Conservation (phyloP, 305 asterid genomes). For the Rubia tinctorum region DNA sequence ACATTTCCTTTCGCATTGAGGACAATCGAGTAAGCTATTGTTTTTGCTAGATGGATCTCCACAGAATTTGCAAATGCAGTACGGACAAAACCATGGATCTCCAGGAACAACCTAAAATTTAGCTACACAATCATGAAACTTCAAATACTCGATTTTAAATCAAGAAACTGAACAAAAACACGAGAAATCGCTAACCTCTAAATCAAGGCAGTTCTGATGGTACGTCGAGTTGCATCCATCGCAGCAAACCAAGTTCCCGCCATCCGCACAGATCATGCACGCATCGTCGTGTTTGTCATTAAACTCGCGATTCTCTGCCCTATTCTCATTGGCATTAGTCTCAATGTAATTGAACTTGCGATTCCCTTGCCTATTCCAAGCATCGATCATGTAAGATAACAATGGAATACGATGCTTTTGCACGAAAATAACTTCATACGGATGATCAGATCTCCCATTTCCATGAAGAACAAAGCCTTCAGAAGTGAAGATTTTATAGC, state of each 20-base stretch:
- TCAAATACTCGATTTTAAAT: not conserved
- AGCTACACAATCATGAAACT: not conserved
- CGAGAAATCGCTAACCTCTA: constrained; percentile 33
- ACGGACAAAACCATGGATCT: constrained; percentile 53
- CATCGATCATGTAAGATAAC: constrained; percentile 31
- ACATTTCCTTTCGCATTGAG: constrained; percentile 52
- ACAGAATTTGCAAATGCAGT: constrained; percentile 54
- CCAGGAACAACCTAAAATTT: constrained; percentile 41
- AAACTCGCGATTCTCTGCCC: constrained; percentile 5
- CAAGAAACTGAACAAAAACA: not conserved
- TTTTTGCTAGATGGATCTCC: constrained; percentile 30
- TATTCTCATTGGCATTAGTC: constrained; percentile 16
- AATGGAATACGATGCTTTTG: constrained; percentile 18
- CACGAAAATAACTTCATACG: constrained; percentile 30
- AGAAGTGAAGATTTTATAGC: constrained; percentile 25
- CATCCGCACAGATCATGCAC: constrained; percentile 59
- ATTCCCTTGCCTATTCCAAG: constrained; percentile 31
- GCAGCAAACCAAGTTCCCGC: constrained; percentile 53
- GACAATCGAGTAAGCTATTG: constrained; percentile 36
- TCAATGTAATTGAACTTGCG: not conserved
- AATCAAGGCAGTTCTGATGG: constrained; percentile 40
- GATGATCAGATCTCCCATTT: constrained; percentile 25
- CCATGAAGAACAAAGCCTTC: constrained; percentile 36
- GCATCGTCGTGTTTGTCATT: constrained; percentile 42
- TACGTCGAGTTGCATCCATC: constrained; percentile 54